These are phyloP conservation scores for Suhomyces terraborum DNA, from an alignment of 1,139 yeast species.

Conservation along the genomic window DNA sequence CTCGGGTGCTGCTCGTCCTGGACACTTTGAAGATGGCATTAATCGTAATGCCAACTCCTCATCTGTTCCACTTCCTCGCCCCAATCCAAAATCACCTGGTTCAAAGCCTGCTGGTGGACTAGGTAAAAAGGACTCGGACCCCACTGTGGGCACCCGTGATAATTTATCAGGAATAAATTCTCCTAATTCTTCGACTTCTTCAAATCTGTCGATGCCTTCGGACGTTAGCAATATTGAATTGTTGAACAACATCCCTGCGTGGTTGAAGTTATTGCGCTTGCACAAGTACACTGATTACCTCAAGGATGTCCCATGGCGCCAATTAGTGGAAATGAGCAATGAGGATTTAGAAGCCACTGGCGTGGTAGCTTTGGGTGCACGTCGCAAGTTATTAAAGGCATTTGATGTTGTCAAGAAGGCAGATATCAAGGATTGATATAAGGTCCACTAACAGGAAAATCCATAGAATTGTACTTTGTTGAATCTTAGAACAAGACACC, in stretches of 20 bases:
- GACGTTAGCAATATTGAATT: conserved; percentile 67
- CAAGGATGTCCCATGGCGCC: conserved; percentile 75
- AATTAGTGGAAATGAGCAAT: conserved; percentile 71
- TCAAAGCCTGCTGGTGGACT: conserved; percentile 11
- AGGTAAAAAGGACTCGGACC: conserved; percentile 12
- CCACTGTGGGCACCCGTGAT: conserved; percentile 12
- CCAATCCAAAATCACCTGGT: conserved; percentile 17
- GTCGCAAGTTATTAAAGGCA: conserved; percentile 88
- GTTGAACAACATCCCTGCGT: conserved; percentile 79
- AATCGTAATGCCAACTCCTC: conserved; percentile 41
- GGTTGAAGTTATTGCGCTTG: conserved; percentile 86
- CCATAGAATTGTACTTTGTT: neutral
- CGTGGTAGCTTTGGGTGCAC: conserved; percentile 91
- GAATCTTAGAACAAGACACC: neutral
- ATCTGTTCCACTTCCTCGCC: conserved; percentile 37
- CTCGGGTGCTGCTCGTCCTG: conserved; percentile 13
- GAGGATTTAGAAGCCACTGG: conserved; percentile 73
- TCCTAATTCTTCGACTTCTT: conserved; percentile 15
- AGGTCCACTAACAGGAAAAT: too few species aligned
- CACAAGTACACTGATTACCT: conserved; percentile 92
- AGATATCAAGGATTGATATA: conserved; percentile 1
- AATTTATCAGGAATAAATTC: conserved; percentile 20
- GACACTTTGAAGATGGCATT: conserved; percentile 37
- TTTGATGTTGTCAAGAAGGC: conserved; percentile 69
- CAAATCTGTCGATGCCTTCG: conserved; percentile 50